A percentile compares a stretch with the other conserved stretches of the same genome.
phyloP scores from a whole-genome alignment of 176 grass and related monocot species.

The Rhynchospora breviuscula region DNA sequence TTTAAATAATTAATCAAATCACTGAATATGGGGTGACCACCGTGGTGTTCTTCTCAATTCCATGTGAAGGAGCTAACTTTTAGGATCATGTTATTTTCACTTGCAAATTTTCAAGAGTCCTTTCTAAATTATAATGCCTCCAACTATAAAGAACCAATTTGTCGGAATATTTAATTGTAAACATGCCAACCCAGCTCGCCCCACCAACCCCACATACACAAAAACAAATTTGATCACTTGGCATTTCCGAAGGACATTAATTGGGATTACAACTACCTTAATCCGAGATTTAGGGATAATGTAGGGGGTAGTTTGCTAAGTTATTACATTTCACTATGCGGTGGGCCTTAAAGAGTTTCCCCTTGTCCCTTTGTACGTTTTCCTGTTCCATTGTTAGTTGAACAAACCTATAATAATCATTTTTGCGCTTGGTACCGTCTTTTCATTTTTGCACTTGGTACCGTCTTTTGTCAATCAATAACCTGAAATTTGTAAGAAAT shows the following conservation, averaged over 20 bases:
- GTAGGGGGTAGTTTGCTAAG: background rate
- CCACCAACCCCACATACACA: background rate
- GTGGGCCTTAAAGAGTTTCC: constrained; percentile 7
- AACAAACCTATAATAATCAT: background rate
- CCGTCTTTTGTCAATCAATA: constrained; percentile 23
- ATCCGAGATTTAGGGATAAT: background rate
- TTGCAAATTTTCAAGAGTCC: background rate
- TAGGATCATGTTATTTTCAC: background rate
- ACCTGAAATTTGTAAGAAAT: constrained; percentile 1
- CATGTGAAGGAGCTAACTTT: constrained; percentile 16
- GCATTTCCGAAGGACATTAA: background rate
- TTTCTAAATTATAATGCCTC: background rate
- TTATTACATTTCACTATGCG: background rate
- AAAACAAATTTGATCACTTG: background rate
- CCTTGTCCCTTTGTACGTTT: constrained; percentile 8
- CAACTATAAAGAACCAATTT: background rate
- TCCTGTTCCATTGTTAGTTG: background rate
- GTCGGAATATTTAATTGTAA: background rate
- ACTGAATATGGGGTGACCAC: background rate
- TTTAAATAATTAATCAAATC: constrained; percentile 6
- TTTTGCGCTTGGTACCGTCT: constrained; percentile 3
- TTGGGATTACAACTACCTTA: background rate
- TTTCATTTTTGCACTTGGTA: background rate
- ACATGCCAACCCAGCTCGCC: background rate
- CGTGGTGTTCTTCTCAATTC: background rate